Conservation (phyloP, 129 eudicot species). For the Saussurea involucrata region DNA sequence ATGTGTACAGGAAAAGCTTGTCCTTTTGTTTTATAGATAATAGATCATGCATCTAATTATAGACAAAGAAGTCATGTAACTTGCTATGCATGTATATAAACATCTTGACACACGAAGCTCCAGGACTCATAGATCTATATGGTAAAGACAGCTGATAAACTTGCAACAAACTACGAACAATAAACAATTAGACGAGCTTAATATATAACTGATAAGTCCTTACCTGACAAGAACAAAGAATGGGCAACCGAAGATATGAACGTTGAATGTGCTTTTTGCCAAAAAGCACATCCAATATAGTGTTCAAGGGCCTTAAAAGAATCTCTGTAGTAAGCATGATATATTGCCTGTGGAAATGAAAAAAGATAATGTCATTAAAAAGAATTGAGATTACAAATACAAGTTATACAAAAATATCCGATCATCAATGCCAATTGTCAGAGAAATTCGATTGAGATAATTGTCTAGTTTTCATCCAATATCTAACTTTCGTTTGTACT, state of each 20-base stretch:
- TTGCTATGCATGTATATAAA: neutral
- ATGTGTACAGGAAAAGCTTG: too few relatives aligned
- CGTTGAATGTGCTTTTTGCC: slow-evolving; percentile 91
- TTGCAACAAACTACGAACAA: neutral
- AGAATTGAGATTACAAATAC: neutral
- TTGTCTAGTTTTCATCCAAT: neutral
- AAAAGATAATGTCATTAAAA: neutral
- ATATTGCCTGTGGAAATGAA: slow-evolving; percentile 62
- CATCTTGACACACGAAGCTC: neutral
- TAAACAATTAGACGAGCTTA: neutral
- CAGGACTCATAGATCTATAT: neutral
- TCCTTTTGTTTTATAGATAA: too few relatives aligned
- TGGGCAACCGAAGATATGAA: slow-evolving; percentile 72
- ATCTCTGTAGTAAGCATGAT: slow-evolving; percentile 64
- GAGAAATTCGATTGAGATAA: neutral
- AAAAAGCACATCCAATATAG: slow-evolving; percentile 69
- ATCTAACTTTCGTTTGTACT: neutral
- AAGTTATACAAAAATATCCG: neutral
- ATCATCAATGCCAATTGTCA: neutral
- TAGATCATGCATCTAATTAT: neutral
- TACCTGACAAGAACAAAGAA: slow-evolving; percentile 85
- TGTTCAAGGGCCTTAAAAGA: slow-evolving; percentile 72
- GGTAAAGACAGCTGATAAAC: neutral
- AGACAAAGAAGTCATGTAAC: neutral
- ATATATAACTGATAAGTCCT: neutral